phyloP scores from a whole-genome alignment of 352 stramenopile species.

The Globisporangium lucens region DNA sequence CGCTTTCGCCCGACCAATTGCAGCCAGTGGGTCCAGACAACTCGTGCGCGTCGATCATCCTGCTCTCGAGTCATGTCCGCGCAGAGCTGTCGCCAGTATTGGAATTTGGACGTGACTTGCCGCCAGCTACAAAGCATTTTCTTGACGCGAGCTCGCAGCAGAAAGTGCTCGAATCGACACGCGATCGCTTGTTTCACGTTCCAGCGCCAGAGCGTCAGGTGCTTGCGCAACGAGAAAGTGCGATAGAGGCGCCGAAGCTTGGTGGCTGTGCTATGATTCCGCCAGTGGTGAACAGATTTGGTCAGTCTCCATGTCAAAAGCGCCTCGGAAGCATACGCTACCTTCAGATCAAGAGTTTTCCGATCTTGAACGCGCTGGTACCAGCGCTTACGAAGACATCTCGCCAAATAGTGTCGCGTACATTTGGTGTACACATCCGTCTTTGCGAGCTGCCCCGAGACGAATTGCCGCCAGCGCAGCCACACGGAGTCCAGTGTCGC shows the following conservation, averaged over 20 bases:
- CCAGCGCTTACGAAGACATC: conserved; percentile 25
- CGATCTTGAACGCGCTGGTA: conserved; percentile 10
- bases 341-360: conserved; percentile 1
- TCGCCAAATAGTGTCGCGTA: conserved; percentile 19
- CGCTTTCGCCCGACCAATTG: conserved; percentile 14
- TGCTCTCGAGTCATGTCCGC: conserved; percentile 12
- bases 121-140: conserved; percentile 30
- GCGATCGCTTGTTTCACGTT: conserved; percentile 29
- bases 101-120: conserved; percentile 16
- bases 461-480: conserved; percentile 22
- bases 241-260: conserved; percentile 18
- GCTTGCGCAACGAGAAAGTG: conserved; percentile 36
- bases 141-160: conserved; percentile 21
- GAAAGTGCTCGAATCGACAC: conserved; percentile 29
- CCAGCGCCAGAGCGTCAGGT: conserved; percentile 33
- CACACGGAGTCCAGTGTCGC: neutral
- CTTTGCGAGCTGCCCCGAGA: conserved; percentile 13
- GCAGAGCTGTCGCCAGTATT: conserved; percentile 28
- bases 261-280: conserved; percentile 4
- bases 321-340: conserved; percentile 7
- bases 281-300: conserved; percentile 25
- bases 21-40: conserved; percentile 25
- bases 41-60: neutral
- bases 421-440: conserved; percentile 7
- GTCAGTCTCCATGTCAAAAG: conserved; percentile 18